phyloP scores from a whole-genome alignment of 176 grass and related monocot species.

The Echinochloa phyllopogon region DNA sequence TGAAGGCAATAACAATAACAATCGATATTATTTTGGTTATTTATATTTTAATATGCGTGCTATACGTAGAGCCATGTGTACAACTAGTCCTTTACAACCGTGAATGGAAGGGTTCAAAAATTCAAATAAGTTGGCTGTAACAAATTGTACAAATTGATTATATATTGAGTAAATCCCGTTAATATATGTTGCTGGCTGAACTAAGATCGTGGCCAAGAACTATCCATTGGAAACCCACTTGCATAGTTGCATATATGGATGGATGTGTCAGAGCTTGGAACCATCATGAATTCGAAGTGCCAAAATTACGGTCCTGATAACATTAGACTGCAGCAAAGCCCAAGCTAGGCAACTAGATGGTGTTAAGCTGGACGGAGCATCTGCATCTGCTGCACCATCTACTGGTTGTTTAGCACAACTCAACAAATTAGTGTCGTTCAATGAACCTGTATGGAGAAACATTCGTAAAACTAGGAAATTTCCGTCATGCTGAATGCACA shows the following conservation, averaged over 20 bases:
- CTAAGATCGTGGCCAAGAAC: neutral
- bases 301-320: too few species aligned
- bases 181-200: neutral
- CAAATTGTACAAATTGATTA: neutral
- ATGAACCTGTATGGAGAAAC: neutral
- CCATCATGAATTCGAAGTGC: too few species aligned
- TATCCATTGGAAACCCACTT: too few species aligned
- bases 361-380: neutral
- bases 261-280: too few species aligned
- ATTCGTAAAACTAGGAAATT: neutral
- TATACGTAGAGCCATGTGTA: neutral
- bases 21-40: neutral
- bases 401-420: neutral
- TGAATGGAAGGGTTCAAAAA: neutral
- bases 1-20: neutral
- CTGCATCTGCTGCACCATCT: neutral
- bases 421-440: neutral
- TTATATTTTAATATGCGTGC: neutral
- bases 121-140: neutral
- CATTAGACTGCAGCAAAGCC: too few species aligned
- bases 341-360: too few species aligned
- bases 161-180: neutral
- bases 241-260: too few species aligned
- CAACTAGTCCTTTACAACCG: neutral
- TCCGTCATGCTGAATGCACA: neutral